These are phyloP conservation scores for Scheffersomyces stambukii DNA, from an alignment of 1,139 yeast genomes.

Conservation along the genomic window DNA sequence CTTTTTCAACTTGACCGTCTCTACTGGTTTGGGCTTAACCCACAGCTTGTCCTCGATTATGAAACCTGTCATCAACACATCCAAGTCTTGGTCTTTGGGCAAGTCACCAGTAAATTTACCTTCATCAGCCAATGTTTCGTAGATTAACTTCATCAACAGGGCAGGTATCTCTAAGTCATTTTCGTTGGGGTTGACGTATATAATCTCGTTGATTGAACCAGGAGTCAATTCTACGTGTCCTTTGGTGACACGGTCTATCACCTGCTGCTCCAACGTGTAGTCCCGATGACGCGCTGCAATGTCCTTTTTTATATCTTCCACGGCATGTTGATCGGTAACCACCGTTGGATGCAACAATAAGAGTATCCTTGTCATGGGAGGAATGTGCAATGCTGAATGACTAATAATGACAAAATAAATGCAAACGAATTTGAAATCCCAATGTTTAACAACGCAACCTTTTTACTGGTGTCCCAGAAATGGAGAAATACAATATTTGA, in stretches of 20 bases:
- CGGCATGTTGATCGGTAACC: slow-evolving; percentile 54
- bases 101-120: slow-evolving; percentile 54
- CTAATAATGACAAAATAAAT: slow-evolving; percentile 1
- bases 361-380: slow-evolving; percentile 9
- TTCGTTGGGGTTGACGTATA: slow-evolving; percentile 57
- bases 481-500: too few species aligned
- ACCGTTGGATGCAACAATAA: slow-evolving; percentile 70
- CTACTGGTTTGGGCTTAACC: slow-evolving; percentile 41
- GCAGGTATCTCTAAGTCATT: slow-evolving; percentile 36
- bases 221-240: slow-evolving; percentile 47
- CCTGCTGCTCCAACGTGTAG: slow-evolving; percentile 42
- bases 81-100: slow-evolving; percentile 48
- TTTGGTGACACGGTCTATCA: slow-evolving; percentile 66
- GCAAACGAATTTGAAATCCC: not conserved
- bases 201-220: slow-evolving; percentile 44
- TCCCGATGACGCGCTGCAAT: slow-evolving; percentile 15
- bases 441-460: too few species aligned
- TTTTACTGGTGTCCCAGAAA: too few species aligned
- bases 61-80: slow-evolving; percentile 64
- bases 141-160: slow-evolving; percentile 38
- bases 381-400: slow-evolving; percentile 2
- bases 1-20: slow-evolving; percentile 24
- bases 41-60: slow-evolving; percentile 34
- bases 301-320: slow-evolving; percentile 33
- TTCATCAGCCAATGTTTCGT: slow-evolving; percentile 35